Base-by-base conservation (phyloP, 495 filamentous ascomycete genomes). In the Talaromyces wortmannii region DNA sequence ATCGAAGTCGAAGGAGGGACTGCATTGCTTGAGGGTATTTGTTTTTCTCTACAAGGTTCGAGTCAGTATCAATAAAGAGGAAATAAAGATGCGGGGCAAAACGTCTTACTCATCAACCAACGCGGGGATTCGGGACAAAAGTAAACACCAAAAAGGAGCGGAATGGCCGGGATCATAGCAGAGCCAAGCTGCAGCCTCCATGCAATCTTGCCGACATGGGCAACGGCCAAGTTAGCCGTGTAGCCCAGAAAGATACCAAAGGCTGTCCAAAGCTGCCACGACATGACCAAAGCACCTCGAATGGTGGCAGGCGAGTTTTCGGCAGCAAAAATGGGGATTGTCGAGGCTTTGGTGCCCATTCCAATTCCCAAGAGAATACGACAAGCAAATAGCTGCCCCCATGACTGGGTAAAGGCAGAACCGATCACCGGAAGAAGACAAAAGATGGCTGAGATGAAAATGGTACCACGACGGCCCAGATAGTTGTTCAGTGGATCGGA, bases 51-150 rank as follows among this genome's bases (percentile, higher is more conserved):
- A 40, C 8, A 40, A 40, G 36, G 8, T 2, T 40, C 13, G 8
- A 23, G 23, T 23, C 23, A 23, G 23, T 23, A 23, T 23, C 23
- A 23, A 23, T 23, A 23, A 23, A 23, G 23, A 13, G n/a, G n/a
- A n/a, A n/a, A n/a, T n/a, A n/a, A n/a, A n/a, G n/a, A n/a, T n/a
- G n/a, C n/a, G n/a, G n/a, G n/a, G n/a, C n/a, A n/a, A n/a, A n/a
- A n/a, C n/a, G 75, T 73, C 50, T 85, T 81, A 59, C 83, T 83
- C 59, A 88, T 82, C 53, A 77, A 77, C 85, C 85, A 88, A 46
- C 85, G 79, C 29, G 87, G 85, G 5, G 84, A 88, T 63, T 90
- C 86, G 5, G 79, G 81, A 57, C 83, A 87, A 60, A 87, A 79
- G 31, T 72, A 85, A 53, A 89, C 81, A 32, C 83, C 80, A 50